phyloP scores from a whole-genome alignment of 495 filamentous ascomycete species.

The Penicillium alfredii region DNA sequence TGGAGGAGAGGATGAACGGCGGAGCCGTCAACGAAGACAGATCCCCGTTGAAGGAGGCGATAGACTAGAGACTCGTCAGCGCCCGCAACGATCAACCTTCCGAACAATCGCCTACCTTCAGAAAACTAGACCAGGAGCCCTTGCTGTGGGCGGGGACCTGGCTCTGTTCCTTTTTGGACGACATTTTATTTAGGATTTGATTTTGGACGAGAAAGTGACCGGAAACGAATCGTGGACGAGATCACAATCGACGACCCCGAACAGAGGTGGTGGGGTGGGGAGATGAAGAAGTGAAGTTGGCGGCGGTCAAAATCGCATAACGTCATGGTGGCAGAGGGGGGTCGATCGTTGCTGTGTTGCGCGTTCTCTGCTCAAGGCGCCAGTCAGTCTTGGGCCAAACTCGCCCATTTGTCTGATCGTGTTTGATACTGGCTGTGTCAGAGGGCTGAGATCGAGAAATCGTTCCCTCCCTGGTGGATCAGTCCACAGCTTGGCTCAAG shows the following conservation, averaged over 20 bases:
- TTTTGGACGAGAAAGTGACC: not conserved
- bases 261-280: constrained; percentile 1
- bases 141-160: constrained; percentile 36
- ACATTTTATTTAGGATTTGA: constrained; percentile 16
- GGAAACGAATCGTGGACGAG: no score
- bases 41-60: constrained; percentile 95
- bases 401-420: not conserved
- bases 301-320: constrained; percentile 22
- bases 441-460: no score
- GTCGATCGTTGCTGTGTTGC: constrained; percentile 2
- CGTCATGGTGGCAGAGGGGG: constrained; percentile 15
- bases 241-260: no score
- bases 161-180: constrained; percentile 31
- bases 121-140: constrained; percentile 51
- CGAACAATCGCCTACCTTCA: constrained; percentile 35
- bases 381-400: no score
- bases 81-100: not conserved
- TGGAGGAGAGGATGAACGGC: constrained; percentile 90
- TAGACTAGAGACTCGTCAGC: constrained; percentile 53
- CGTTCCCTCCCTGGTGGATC: no score
- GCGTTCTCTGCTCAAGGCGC: no score
- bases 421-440: not conserved
- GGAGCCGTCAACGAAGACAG: constrained; percentile 90
- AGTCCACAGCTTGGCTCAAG: no score
- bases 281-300: constrained; percentile 2